Conservation (phyloP, 148 eudicot genomes). For the Cornus controversa region DNA sequence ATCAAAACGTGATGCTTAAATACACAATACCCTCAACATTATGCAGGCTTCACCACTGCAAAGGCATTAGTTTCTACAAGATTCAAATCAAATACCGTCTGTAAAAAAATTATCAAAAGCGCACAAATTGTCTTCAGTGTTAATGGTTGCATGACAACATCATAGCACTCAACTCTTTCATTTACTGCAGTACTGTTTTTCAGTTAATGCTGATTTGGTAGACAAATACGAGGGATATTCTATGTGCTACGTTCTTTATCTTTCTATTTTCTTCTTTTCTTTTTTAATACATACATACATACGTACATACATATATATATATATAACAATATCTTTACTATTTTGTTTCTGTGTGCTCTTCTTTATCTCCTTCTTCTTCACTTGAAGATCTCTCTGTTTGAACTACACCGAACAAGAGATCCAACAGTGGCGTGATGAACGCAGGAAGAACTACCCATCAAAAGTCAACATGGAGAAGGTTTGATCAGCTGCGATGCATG, state of each 20-base stretch:
- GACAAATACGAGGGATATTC: too few relatives aligned
- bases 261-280: neutral
- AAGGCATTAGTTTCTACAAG: neutral
- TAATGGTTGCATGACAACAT: neutral
- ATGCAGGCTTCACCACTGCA: neutral
- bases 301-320: too few relatives aligned
- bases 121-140: neutral
- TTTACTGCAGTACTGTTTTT: neutral
- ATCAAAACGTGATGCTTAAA: neutral
- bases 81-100: neutral
- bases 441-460: conserved; percentile 78
- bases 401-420: conserved; percentile 75
- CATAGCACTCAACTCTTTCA: neutral
- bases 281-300: neutral
- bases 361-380: neutral
- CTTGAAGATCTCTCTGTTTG: conserved; percentile 50
- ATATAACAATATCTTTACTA: too few relatives aligned
- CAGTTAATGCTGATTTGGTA: neutral
- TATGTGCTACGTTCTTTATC: neutral
- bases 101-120: neutral
- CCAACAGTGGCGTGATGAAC: conserved; percentile 85
- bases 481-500: conserved; percentile 9
- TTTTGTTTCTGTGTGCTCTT: neutral
- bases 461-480: conserved; percentile 63
- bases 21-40: neutral